Conservation (phyloP, 2,329 filamentous ascomycete species). For the Aschersonia sp. region DNA sequence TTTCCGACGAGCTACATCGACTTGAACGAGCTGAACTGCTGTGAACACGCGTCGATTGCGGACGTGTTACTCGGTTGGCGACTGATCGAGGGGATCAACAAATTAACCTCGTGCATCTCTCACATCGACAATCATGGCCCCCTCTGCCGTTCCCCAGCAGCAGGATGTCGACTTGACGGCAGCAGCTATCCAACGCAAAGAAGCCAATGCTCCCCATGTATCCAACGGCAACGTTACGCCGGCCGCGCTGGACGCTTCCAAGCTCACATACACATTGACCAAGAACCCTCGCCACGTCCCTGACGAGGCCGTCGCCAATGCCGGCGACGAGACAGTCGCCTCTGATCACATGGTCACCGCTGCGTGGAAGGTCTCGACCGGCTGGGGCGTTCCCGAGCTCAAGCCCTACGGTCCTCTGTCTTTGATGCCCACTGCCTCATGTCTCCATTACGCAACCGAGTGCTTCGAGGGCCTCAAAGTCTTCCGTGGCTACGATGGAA, state of each 20-base stretch:
- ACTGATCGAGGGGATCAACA: background rate
- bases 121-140: constrained; percentile 23
- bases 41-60: too few species aligned
- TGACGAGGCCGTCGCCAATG: constrained; percentile 28
- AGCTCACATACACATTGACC: constrained; percentile 40
- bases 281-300: constrained; percentile 37
- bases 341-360: constrained; percentile 85
- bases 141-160: constrained; percentile 29
- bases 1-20: too few species aligned
- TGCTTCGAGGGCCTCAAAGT: constrained; percentile 80
- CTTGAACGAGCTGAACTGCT: too few species aligned
- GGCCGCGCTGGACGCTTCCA: constrained; percentile 47
- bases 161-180: constrained; percentile 37
- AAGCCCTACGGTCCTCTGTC: constrained; percentile 64
- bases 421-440: constrained; percentile 68
- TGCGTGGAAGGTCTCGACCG: constrained; percentile 47
- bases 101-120: background rate
- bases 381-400: constrained; percentile 63
- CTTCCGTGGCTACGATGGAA: constrained; percentile 65
- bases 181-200: constrained; percentile 35
- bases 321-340: constrained; percentile 39
- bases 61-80: too few species aligned
- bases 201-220: constrained; percentile 19
- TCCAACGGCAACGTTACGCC: constrained; percentile 28
- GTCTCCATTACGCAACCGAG: constrained; percentile 79